Evolutionary conservation across 2,329 filamentous ascomycete genomes (phyloP).

Genomic region (Thelonectria olida): DNA sequence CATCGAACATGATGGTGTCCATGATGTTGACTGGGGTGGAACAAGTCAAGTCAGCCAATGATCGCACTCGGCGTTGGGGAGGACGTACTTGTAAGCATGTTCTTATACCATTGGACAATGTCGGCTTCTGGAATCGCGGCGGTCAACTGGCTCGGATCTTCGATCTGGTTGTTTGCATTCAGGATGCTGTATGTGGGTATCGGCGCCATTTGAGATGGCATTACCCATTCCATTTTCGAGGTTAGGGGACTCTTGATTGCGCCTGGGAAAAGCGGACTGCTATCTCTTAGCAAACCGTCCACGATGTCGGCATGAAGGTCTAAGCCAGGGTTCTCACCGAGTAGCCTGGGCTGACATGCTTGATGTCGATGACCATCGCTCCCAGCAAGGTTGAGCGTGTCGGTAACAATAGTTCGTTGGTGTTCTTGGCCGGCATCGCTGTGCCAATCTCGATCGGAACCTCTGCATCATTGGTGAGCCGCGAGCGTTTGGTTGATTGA

Average conservation of each 20-base stretch:
- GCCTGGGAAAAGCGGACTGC: constrained; percentile 17
- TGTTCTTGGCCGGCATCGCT: no score
- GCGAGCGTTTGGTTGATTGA: no score
- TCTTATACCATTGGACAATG: constrained; percentile 17
- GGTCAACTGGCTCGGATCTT: background rate
- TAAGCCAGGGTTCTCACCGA: no score
- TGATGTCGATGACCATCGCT: no score
- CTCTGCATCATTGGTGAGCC: no score
- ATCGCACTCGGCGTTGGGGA: background rate
- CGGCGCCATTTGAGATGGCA: background rate
- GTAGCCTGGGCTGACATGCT: no score
- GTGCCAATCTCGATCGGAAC: no score
- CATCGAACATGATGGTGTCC: constrained; percentile 94
- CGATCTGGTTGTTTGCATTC: constrained; percentile 5
- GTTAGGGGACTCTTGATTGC: constrained; percentile 12
- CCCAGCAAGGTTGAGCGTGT: no score
- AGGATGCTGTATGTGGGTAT: constrained; percentile 21
- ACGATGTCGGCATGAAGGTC: no score
- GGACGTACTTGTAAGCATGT: constrained; percentile 22
- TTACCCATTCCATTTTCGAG: constrained; percentile 17
- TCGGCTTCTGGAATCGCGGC: background rate
- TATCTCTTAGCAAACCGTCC: no score
- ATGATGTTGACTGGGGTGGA: constrained; percentile 68
- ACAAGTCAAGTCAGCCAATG: background rate
- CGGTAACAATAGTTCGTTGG: no score